Evolutionary conservation across 140 eudicot species (phyloP).

Genomic region (Bidens hawaiensis): DNA sequence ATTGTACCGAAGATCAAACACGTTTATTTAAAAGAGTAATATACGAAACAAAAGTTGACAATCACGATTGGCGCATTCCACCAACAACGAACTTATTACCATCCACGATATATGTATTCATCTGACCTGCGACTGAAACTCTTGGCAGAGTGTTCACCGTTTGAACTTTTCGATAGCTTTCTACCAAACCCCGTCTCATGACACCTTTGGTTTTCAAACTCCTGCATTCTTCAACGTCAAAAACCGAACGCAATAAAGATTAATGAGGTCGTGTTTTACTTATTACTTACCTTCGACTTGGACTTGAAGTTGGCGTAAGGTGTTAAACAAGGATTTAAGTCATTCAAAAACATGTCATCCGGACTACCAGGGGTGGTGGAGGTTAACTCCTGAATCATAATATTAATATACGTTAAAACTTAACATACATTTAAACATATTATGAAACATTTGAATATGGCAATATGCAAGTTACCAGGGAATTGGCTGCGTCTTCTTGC

Average conservation of each 20-base stretch:
- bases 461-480: too few species aligned
- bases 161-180: conserved; percentile 67
- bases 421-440: too few species aligned
- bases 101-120: conserved; percentile 35
- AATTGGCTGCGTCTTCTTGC: conserved; percentile 80
- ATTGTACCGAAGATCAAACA: not conserved
- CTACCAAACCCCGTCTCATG: conserved; percentile 33
- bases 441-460: not conserved
- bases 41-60: conserved; percentile 11
- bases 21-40: conserved; percentile 5
- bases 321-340: conserved; percentile 84
- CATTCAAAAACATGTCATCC: conserved; percentile 76
- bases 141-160: conserved; percentile 36
- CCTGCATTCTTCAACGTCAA: conserved; percentile 37
- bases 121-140: conserved; percentile 46
- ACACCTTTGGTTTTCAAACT: conserved; percentile 32
- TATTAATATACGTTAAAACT: not conserved
- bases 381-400: conserved; percentile 60
- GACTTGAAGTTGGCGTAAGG: conserved; percentile 51
- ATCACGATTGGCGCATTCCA: not conserved
- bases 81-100: not conserved
- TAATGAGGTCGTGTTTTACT: not conserved
- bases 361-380: conserved; percentile 63
- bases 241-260: not conserved
- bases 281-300: conserved; percentile 58